Evolutionary conservation across 257 asterid species (phyloP), one percentile per base, ranked within the genome.

Genomic region (Penstemon barbatus): DNA sequence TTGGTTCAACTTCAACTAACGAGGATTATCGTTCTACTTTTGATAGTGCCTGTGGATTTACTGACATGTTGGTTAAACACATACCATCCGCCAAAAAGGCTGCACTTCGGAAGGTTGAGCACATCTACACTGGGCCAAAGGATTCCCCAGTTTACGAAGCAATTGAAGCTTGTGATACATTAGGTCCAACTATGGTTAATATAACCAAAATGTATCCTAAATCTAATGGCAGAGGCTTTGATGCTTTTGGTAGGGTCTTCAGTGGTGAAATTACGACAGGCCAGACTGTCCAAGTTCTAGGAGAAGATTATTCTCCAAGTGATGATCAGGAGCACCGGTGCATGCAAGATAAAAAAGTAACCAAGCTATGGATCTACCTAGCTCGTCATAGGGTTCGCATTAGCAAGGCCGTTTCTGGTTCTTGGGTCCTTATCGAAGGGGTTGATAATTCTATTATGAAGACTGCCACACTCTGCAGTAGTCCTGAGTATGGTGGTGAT

Each of bases 361-460:
- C 99, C 55, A 90, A 90, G 70, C 77, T 94, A 65, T 91, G 97
- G 96, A 96, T 94, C 48, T 94, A 94, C 81, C 99, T 90, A 81
- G 94, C 97, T 58, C 96, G 97, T 53, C 91, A 94, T 63, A 86
- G 99, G 87, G 91, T 94, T 78, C 97, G 97, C 63, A 73, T 94
- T 44, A 87, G 84, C 79, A 90, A 86, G 80, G 97, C 97, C 36
- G 96, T 95, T 69, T 97, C 97, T 62, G 99, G 99, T 77, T 83
- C 99, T 58, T 94, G 99, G 99, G 99, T 94, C 75, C 89, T 94
- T 68, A 91, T 94, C 65, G 99, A 94, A 85, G 99, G 99, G 61
- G 99, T 94, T 41, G 99, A 94, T 83, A 97, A 97, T 55, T 94
- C 99, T 57, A 94, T 94, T 65, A 94, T 86, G 99, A 94, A 94